phyloP scores from a whole-genome alignment of 306 rosid species.

The Vigna reflexopilosa region DNA sequence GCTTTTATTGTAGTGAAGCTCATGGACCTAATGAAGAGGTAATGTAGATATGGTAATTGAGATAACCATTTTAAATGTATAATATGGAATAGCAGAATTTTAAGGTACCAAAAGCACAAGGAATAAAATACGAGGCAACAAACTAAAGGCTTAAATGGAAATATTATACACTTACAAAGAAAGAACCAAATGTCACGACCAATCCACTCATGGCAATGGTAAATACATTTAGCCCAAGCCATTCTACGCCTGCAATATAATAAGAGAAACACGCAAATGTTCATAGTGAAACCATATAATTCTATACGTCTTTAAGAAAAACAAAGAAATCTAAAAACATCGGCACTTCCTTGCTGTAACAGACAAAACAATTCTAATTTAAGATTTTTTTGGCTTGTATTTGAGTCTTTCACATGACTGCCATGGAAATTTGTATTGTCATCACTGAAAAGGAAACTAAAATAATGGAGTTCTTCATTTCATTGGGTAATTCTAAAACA shows the following conservation, averaged over 20 bases:
- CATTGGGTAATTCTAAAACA: constrained; percentile 4
- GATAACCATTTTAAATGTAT: background rate
- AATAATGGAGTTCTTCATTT: background rate
- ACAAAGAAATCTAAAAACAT: constrained; percentile 8
- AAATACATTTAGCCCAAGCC: constrained; percentile 66
- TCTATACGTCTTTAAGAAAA: background rate
- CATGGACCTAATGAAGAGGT: constrained; percentile 21
- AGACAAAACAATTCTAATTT: constrained; percentile 22
- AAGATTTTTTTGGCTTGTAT: background rate
- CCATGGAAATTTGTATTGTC: background rate
- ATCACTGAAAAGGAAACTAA: constrained; percentile 14
- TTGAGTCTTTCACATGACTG: constrained; percentile 9
- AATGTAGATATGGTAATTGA: background rate
- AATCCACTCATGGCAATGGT: constrained; percentile 54
- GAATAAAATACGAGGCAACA: background rate
- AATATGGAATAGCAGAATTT: background rate
- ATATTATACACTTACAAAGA: constrained; percentile 67
- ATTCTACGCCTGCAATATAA: constrained; percentile 69
- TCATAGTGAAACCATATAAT: constrained; percentile 16
- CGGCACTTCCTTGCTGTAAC: background rate
- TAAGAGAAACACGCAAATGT: constrained; percentile 21
- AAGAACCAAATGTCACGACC: constrained; percentile 65
- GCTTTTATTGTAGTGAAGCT: background rate
- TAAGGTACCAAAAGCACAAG: constrained; percentile 17
- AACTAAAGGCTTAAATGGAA: background rate